Evolutionary conservation across 345 rosid genomes (phyloP).

Genomic region (sweet orange (Citrus sinensis)): DNA sequence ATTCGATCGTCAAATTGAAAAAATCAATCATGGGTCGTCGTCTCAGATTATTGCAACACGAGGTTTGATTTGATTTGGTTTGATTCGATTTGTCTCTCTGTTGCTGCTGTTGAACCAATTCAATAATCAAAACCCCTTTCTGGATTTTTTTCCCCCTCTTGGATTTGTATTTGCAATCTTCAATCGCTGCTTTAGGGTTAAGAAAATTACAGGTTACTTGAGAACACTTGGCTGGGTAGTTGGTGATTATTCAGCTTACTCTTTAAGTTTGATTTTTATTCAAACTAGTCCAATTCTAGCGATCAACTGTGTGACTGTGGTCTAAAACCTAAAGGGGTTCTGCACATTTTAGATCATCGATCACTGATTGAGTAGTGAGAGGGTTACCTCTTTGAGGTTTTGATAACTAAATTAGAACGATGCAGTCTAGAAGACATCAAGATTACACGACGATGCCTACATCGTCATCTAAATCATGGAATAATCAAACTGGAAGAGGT

Average conservation of each 20-base stretch:
- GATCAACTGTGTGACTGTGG: background rate
- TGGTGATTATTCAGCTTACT: background rate
- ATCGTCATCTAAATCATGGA: slow-evolving; percentile 23
- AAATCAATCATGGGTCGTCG: slow-evolving; percentile 14
- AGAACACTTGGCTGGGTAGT: slow-evolving; percentile 13
- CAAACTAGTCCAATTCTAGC: background rate
- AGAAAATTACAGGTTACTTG: background rate
- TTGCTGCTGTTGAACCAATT: background rate
- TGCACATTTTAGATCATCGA: background rate
- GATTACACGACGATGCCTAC: slow-evolving; percentile 29
- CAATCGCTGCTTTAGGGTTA: background rate
- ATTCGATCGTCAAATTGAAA: background rate
- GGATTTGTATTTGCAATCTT: slow-evolving; percentile 8
- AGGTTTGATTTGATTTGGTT: slow-evolving; percentile 29
- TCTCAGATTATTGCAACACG: background rate
- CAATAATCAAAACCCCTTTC: slow-evolving; percentile 10
- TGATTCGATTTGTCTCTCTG: slow-evolving; percentile 11
- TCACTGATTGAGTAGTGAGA: background rate
- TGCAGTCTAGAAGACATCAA: slow-evolving; percentile 47
- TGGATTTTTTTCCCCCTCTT: background rate
- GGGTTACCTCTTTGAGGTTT: background rate
- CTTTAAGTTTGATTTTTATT: background rate
- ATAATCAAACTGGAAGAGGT: slow-evolving; percentile 22
- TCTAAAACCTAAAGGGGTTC: background rate
- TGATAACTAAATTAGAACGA: slow-evolving; percentile 19